phyloP scores from a whole-genome alignment of 2,329 filamentous ascomycete species.

The Eutypa lata region DNA sequence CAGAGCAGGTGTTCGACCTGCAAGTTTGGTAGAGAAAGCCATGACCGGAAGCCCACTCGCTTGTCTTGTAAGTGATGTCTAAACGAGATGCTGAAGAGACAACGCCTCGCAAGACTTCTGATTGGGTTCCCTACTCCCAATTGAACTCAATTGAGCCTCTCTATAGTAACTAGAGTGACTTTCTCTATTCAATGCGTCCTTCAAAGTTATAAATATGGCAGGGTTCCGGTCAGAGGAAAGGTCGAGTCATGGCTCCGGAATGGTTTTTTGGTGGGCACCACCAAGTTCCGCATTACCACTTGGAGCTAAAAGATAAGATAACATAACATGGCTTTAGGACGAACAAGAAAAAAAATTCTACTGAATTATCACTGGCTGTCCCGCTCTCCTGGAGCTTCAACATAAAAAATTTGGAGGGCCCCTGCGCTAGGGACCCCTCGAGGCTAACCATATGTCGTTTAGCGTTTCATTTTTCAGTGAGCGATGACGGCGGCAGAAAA shows the following conservation, averaged over 20 bases:
- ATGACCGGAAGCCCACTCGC: constrained; percentile 11
- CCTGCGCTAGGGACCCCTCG: neutral
- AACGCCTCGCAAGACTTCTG: constrained; percentile 23
- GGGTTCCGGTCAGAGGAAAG: neutral
- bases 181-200: no score
- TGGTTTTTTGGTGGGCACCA: neutral
- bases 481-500: neutral
- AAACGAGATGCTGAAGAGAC: constrained; percentile 5
- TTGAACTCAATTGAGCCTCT: constrained; percentile 27
- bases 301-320: neutral
- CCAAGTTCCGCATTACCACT: neutral
- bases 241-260: neutral
- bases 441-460: neutral
- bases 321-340: neutral
- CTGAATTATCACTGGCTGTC: no score
- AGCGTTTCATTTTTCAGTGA: neutral
- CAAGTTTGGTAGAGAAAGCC: constrained; percentile 38
- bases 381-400: no score
- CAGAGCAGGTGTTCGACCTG: constrained; percentile 55
- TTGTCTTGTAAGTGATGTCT: constrained; percentile 9
- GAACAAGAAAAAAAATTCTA: no score
- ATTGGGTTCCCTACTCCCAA: constrained; percentile 26
- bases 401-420: neutral
- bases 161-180: constrained; percentile 7
- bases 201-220: no score